phyloP scores from a whole-genome alignment of 805 yeast species.

The Clavispora vitiphila region DNA sequence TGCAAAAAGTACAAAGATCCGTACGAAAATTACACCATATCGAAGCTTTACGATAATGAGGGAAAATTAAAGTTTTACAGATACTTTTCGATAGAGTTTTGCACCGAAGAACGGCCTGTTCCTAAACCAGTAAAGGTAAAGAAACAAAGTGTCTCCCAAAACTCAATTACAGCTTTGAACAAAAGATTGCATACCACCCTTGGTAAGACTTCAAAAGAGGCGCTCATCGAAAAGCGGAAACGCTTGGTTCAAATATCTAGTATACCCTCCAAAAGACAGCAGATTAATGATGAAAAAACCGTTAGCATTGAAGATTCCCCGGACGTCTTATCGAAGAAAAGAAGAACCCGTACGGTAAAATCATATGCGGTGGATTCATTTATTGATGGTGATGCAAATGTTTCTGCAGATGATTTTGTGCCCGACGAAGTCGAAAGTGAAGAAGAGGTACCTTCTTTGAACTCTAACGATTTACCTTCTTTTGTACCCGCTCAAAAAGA shows the following conservation, averaged over 20 bases:
- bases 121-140: conserved; percentile 8
- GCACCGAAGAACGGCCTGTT: conserved; percentile 9
- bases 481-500: conserved; percentile 5
- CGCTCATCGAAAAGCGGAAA: conserved; percentile 17
- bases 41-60: conserved; percentile 64
- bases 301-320: background rate
- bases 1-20: conserved; percentile 23
- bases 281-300: background rate
- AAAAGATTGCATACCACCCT: conserved; percentile 15
- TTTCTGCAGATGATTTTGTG: background rate
- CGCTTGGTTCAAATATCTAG: conserved; percentile 3
- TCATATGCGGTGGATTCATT: background rate
- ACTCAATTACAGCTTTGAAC: conserved; percentile 13
- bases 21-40: conserved; percentile 31
- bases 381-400: background rate
- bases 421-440: background rate
- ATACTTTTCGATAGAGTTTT: conserved; percentile 30
- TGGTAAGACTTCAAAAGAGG: conserved; percentile 23
- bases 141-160: conserved; percentile 1
- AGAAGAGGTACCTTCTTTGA: conserved; percentile 1
- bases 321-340: background rate
- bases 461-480: conserved; percentile 8
- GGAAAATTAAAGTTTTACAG: conserved; percentile 73
- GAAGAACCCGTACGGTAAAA: background rate
- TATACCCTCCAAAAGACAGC: background rate